Base-by-base conservation (phyloP, 441 rosid genomes). In the Cnidoscolus chayamansa region DNA sequence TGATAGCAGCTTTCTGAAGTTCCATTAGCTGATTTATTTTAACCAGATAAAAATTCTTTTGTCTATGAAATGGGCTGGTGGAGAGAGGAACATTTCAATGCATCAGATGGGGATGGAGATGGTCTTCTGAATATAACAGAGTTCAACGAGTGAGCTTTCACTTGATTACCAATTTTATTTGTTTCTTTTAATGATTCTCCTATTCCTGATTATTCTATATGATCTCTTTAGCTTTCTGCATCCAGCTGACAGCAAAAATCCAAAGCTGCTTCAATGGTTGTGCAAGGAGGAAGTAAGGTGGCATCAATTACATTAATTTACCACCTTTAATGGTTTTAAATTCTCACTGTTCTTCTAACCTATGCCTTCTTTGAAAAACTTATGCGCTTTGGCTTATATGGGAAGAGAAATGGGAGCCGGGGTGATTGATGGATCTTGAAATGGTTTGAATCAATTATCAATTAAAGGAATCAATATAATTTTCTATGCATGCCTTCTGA, bases 241-340 rank as follows among this genome's bases (percentile, higher is more conserved):
- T 85, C 99, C 99, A 43, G 87, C 98, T 77, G 99, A 92, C 80
- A 87, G 89, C 84, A 87, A 89, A 83, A 95, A 87, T 79, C 87
- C 83, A 60, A 84, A 82, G 78, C 86, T 92, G 57, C 84, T 89
- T 31, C 79, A 77, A 64, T 95, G 99, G 99, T 75, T 95, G 77
- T 87, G 91, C 88, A 86, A 83, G 86, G 98, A 92, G 88, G 98
- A 95, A 91, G 91, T 91, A 75, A 92, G 98, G 99, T 94, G 82
- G 63, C 70, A 20, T 69, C 45, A 8, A 65, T 76, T 79, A 57
- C 58, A 43, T 40, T 60, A 48, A 54, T 35, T 79, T 50, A 17
- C 13, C 53, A 62, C 60, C 48, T 77, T 13, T 37, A n/a, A 37
- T n/a, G 53, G 6, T 49, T 56, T 58, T n/a, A 9, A 0, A 13